Evolutionary conservation across 495 filamentous ascomycete genomes (phyloP), one percentile per base, ranked within the genome.

Genomic region (Neurospora sp.): DNA sequence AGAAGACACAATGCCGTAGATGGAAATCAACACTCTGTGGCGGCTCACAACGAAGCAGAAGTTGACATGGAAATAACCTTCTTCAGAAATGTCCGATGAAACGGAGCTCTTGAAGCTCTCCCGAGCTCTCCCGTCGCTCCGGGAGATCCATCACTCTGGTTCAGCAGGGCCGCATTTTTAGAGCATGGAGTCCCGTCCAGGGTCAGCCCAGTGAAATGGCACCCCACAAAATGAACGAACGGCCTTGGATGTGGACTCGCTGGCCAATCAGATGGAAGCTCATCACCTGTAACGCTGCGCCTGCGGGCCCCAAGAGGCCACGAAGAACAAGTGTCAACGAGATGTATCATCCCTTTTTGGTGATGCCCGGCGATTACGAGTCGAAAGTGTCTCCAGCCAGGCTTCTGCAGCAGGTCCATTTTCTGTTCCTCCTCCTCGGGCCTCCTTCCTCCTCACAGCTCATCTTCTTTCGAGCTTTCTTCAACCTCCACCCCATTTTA

Each of bases 261-360:
- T 18, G 27, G 27, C 54, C 54, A 66, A 66, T 66, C 31, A 66
- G 54, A 66, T 37, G 27, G 1, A 1, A 66, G 27, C 12, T 31
- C 54, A 62, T 31, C 54, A 59, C 54, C 54, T 66, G 54, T 66
- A 66, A 66, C 27, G 54, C 54, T 66, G 54, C 54, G 54, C 54
- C 54, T 62, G 54, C 54, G 54, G 54, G 54, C 54, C 54, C 54
- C 27, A 35, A 62, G 54, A 66, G 54, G 54, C 54, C 54, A 66
- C 54, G 54, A 66, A 66, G 54, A 66, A 66, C 54, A 66, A 66
- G 54, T 66, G 54, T 66, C 54, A 66, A 66, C 54, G 54, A 62
- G 54, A 62, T 31, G 54, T 27, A 62, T 66, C 54, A 35, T 66
- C 54, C 54, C 54, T 62, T 62, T 59, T 31, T 62, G 54, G 54